Evolutionary conservation across 1,284 basidiomycete species (phyloP), one percentile per base, ranked within the genome.

Genomic region (Taiwanofungus camphoratus): DNA sequence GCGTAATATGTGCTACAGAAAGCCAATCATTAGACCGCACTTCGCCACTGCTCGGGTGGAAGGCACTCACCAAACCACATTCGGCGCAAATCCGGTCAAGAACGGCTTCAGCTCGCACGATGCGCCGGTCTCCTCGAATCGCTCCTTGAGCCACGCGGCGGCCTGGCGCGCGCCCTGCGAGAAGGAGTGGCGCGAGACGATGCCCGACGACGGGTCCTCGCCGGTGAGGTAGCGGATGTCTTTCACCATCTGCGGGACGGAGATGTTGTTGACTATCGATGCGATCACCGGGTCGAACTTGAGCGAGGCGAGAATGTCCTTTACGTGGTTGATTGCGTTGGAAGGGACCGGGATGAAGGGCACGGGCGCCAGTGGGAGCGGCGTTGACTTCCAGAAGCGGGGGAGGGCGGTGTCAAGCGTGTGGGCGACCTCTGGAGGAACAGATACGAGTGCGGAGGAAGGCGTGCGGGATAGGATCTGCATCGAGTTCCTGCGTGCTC

Each of bases 211-310:
- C 16, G 63, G 69, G 51, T 82, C 81, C 63, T 93, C 91, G 43
- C 90, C 90, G 1, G 90, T 91, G 45, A 94, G 76, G 60, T 77
- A 92, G 37, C 79, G 74, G 33, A 92, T 74, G 61, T 89, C 83
- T 35, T 75, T 69, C 43, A 70, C 68, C 65, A 93, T 78, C 50
- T 79, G 73, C 5, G 73, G 59, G 26, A 79, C 58, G 36, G 77
- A 87, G 46, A 82, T 74, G 53, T 69, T 79, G 54, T 76, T 71
- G 20, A 91, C 79, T 36, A 82, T 63, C 26, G 72, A 64, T 2
- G 82, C 77, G 39, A 88, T 63, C 32, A 67, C 64, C 2, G 82
- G 76, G 56, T 82, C 64, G 51, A 83, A 85, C 53, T 68, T 70
- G 35, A 84, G 59, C 5, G 61, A 61, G 1, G 61, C 52, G 18